These are phyloP conservation scores for Agaricus subrufescens DNA, from an alignment of 768 basidiomycete species.

Conservation along the genomic window DNA sequence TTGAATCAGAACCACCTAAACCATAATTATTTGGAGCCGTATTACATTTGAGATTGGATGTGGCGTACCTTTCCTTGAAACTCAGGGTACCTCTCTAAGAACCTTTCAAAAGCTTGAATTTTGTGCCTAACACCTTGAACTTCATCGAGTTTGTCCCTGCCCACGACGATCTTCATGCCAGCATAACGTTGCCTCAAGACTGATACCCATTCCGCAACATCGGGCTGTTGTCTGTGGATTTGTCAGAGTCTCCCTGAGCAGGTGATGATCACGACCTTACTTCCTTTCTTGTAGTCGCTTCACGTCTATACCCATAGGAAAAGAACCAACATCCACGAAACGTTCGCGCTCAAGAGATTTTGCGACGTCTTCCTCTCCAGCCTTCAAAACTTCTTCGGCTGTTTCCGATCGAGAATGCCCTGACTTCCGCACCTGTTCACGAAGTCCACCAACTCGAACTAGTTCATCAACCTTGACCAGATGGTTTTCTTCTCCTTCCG, in stretches of 20 bases:
- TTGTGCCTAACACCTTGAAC: constrained; percentile 85
- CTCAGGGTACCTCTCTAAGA: constrained; percentile 75
- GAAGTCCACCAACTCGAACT: constrained; percentile 9
- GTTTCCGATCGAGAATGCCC: neutral
- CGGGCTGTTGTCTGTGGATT: constrained; percentile 55
- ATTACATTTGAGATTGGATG: neutral
- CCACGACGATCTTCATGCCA: constrained; percentile 85
- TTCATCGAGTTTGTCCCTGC: constrained; percentile 85
- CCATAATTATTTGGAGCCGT: neutral
- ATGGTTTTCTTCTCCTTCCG: constrained; percentile 26
- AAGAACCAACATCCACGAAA: constrained; percentile 84
- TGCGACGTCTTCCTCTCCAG: constrained; percentile 20
- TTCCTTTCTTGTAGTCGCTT: constrained; percentile 59
- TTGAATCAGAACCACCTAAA: constrained; percentile 76
- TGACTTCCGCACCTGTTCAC: constrained; percentile 8
- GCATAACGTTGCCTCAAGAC: constrained; percentile 76
- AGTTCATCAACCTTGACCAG: constrained; percentile 14
- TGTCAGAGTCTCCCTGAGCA: neutral
- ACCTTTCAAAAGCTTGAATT: constrained; percentile 76
- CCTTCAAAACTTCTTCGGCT: constrained; percentile 3
- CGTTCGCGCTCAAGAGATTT: constrained; percentile 37
- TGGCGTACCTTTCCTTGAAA: constrained; percentile 63
- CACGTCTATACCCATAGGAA: constrained; percentile 89
- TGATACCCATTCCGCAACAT: constrained; percentile 80
- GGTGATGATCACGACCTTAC: constrained; percentile 24